A percentile compares a stretch with the other conserved stretches of the same genome.
Evolutionary conservation across 225 moss, liverwort and hornwort species (phyloP).

Genomic region (Straminergon stramineum): DNA sequence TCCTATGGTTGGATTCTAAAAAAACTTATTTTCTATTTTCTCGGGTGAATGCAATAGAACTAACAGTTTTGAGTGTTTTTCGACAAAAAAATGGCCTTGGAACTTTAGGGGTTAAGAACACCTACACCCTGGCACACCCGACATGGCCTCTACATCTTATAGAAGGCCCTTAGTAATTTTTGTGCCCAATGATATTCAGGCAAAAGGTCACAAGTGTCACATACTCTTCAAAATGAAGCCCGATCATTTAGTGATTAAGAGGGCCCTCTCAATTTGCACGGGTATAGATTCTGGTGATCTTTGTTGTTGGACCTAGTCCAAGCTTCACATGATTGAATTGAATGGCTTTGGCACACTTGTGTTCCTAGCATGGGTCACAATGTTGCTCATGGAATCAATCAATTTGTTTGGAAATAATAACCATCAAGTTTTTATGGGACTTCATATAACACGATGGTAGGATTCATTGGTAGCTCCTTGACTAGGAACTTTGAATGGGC

Average conservation of each 20-base stretch:
- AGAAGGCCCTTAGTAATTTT: too few relatives aligned
- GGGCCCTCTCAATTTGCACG: too few relatives aligned
- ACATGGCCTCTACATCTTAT: accelerated
- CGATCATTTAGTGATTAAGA: accelerated
- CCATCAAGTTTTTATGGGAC: not conserved
- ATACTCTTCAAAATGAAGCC: not conserved
- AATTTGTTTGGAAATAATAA: accelerated
- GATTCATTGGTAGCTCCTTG: too few relatives aligned
- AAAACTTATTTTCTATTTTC: too few relatives aligned
- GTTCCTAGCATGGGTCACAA: not conserved
- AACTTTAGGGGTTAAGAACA: too few relatives aligned
- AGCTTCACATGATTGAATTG: not conserved
- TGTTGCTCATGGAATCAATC: not conserved
- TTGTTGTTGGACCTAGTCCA: too few relatives aligned
- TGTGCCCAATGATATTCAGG: too few relatives aligned
- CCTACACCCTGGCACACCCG: accelerated
- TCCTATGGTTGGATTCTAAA: too few relatives aligned
- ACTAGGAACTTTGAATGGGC: not conserved
- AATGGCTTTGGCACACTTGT: accelerated
- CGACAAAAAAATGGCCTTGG: too few relatives aligned
- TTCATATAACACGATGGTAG: not conserved
- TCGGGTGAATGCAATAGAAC: too few relatives aligned
- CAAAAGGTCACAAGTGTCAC: not conserved
- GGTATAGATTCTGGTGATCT: too few relatives aligned
- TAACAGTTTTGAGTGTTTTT: too few relatives aligned